Evolutionary conservation across 345 rosid species (phyloP).

Genomic region (Gossypium longicalyx): DNA sequence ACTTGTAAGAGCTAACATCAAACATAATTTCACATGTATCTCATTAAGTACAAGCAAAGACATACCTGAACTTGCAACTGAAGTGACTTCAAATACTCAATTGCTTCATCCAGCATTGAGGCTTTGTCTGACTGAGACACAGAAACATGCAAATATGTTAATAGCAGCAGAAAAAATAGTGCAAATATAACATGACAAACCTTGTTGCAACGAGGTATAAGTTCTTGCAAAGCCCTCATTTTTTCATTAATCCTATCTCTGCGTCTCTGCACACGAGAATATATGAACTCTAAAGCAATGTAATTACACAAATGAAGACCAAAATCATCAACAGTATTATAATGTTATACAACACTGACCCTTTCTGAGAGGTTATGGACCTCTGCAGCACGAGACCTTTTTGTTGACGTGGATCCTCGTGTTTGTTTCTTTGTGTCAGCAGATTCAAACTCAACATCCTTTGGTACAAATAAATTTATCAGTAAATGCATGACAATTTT

Average conservation of each 20-base stretch:
- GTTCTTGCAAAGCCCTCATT: slow-evolving; percentile 67
- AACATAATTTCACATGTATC: not conserved
- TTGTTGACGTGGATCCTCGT: slow-evolving; percentile 57
- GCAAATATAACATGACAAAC: slow-evolving; percentile 18
- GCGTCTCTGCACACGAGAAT: slow-evolving; percentile 41
- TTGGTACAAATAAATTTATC: slow-evolving; percentile 2
- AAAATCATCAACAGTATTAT: not conserved
- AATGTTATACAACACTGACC: slow-evolving; percentile 36
- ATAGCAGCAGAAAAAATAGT: not conserved
- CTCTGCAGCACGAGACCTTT: slow-evolving; percentile 90
- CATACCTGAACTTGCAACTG: slow-evolving; percentile 60
- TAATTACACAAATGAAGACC: not conserved
- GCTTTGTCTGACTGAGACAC: slow-evolving; percentile 55
- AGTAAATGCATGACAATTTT: not conserved
- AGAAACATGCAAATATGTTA: not conserved
- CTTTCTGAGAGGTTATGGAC: slow-evolving; percentile 97
- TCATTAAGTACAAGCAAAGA: not conserved
- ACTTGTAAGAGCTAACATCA: not conserved
- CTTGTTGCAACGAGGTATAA: slow-evolving; percentile 52
- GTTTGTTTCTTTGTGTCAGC: slow-evolving; percentile 44
- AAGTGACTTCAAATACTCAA: slow-evolving; percentile 54
- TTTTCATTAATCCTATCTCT: slow-evolving; percentile 63
- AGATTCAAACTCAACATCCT: slow-evolving; percentile 65
- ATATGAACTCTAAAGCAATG: slow-evolving; percentile 2
- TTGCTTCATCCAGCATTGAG: slow-evolving; percentile 62